Conservation (phyloP, 306 rosid species). For the Castanospermum australe region DNA sequence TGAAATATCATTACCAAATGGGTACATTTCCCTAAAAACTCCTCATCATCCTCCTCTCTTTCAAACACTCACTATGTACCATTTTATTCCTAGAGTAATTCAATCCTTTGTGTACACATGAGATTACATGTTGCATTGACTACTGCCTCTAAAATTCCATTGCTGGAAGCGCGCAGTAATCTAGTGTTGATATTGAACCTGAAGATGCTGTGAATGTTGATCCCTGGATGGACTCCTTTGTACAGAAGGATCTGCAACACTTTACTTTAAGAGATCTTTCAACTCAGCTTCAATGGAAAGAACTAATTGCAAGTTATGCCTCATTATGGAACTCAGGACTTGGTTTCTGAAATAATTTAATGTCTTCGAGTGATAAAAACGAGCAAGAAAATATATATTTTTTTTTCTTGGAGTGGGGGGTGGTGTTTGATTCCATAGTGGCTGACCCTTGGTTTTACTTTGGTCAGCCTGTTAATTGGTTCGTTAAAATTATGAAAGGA, state of each 20-base stretch:
- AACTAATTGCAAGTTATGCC: constrained; percentile 86
- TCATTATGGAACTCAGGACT: constrained; percentile 22
- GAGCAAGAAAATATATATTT: constrained; percentile 19
- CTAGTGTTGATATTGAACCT: constrained; percentile 75
- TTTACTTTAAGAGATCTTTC: constrained; percentile 74
- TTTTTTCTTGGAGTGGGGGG: too few relatives aligned
- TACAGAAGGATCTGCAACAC: constrained; percentile 76
- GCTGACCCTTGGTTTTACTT: neutral
- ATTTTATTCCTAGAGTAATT: too few relatives aligned
- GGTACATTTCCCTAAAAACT: constrained; percentile 96
- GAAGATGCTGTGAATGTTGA: constrained; percentile 64
- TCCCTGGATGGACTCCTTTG: constrained; percentile 83
- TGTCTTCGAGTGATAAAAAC: neutral
- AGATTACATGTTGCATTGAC: too few relatives aligned
- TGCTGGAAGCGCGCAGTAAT: constrained; percentile 95
- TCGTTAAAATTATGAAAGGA: too few relatives aligned
- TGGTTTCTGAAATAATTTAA: constrained; percentile 5
- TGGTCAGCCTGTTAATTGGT: neutral
- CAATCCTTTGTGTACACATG: neutral
- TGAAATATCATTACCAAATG: constrained; percentile 69
- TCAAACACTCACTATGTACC: constrained; percentile 8
- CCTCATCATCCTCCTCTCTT: constrained; percentile 16
- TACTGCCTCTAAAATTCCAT: constrained; percentile 24
- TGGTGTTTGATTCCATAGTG: neutral
- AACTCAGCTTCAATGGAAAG: constrained; percentile 61